Conservation (phyloP, 768 basidiomycete species). For the Lentinula raphanica region DNA sequence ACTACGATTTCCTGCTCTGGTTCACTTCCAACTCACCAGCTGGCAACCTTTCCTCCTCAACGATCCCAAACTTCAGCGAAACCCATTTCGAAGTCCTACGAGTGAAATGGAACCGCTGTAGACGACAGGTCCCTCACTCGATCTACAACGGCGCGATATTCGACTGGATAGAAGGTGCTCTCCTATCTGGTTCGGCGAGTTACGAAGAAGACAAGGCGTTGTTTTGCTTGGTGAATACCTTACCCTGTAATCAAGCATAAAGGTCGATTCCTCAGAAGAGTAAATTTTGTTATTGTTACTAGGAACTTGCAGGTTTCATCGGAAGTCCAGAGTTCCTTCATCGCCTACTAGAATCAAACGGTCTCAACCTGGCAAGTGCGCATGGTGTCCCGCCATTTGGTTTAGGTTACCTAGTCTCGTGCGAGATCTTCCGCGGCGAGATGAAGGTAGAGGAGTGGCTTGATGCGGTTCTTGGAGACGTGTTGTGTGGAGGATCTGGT, state of each 20-base stretch:
- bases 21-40: background rate
- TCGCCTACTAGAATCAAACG: background rate
- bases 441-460: background rate
- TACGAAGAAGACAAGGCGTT: background rate
- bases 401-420: background rate
- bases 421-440: background rate
- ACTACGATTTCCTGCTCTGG: background rate
- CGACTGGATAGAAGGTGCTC: background rate
- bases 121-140: background rate
- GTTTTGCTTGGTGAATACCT: background rate
- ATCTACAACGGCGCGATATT: background rate
- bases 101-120: constrained; percentile 1
- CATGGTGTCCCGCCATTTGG: background rate
- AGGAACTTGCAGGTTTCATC: background rate
- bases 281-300: background rate
- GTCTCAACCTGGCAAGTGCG: background rate
- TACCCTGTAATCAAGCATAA: background rate
- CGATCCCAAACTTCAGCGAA: background rate
- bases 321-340: background rate
- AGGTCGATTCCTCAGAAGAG: background rate
- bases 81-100: background rate
- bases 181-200: background rate
- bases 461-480: background rate
- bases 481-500: background rate
- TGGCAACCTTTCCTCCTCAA: background rate